Evolutionary conservation across 2,329 filamentous ascomycete species (phyloP).

Genomic region (Cercospora zeina): DNA sequence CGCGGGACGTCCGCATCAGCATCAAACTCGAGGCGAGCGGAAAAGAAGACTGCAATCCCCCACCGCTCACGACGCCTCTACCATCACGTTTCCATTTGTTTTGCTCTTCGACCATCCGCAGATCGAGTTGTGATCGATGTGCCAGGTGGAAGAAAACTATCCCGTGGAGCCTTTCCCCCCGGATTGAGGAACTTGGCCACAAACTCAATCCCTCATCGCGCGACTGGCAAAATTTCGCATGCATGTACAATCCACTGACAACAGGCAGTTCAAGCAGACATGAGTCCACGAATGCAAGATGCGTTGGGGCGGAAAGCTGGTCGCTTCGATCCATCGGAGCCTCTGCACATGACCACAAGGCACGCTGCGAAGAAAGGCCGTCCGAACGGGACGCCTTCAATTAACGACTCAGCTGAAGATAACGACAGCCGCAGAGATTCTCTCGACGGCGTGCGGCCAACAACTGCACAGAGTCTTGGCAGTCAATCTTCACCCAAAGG

Average conservation of each 20-base stretch:
- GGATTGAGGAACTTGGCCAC: background rate
- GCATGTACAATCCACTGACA: conserved; percentile 12
- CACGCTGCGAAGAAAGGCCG: conserved; percentile 27
- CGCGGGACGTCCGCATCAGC: conserved; percentile 21
- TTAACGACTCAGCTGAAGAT: conserved; percentile 34
- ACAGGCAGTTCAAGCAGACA: background rate
- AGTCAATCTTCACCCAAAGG: conserved; percentile 29
- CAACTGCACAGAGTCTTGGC: conserved; percentile 32
- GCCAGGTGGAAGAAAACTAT: background rate
- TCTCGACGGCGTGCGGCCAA: conserved; percentile 30
- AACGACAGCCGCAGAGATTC: conserved; percentile 31
- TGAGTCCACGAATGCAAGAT: conserved; percentile 20
- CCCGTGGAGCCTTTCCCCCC: conserved; percentile 1
- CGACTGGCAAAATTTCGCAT: background rate
- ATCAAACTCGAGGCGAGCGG: conserved; percentile 7
- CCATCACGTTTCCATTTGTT: background rate
- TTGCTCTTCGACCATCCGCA: background rate
- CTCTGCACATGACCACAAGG: conserved; percentile 53
- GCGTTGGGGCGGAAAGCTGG: conserved; percentile 21
- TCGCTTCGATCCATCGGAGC: conserved; percentile 50
- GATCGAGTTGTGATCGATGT: conserved; percentile 3
- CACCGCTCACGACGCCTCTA: background rate
- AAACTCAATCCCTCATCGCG: background rate
- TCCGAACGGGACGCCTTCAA: conserved; percentile 29
- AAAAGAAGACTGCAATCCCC: background rate